A percentile compares a stretch with the other conserved stretches of the same genome.
These are phyloP conservation scores for Avena insularis DNA, from an alignment of 176 grass and related monocot genomes.

Conservation along the genomic window DNA sequence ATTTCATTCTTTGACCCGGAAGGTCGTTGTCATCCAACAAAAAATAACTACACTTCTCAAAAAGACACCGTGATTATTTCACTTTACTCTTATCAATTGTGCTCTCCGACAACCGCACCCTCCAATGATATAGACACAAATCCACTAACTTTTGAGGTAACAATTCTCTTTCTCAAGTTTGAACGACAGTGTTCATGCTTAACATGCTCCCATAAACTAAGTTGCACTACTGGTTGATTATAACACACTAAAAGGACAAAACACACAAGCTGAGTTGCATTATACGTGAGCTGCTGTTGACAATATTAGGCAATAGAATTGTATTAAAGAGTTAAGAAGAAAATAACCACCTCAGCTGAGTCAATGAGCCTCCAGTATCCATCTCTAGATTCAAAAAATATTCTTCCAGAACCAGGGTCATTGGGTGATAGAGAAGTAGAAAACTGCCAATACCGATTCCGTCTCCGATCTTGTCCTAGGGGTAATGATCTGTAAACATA, in stretches of 20 bases:
- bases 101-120: too few species aligned
- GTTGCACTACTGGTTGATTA: slow-evolving; percentile 3
- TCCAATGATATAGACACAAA: not conserved
- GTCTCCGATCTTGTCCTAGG: slow-evolving; percentile 95
- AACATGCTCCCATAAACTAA: slow-evolving; percentile 6
- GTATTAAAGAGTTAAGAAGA: slow-evolving; percentile 18
- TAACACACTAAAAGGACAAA: slow-evolving; percentile 24
- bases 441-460: slow-evolving; percentile 94
- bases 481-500: slow-evolving; percentile 87
- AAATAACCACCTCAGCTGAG: slow-evolving; percentile 77
- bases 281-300: not conserved
- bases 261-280: not conserved
- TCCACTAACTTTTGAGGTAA: not conserved
- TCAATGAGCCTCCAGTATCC: slow-evolving; percentile 87
- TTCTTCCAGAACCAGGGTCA: slow-evolving; percentile 92
- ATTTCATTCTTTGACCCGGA: too few species aligned
- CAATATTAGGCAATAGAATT: slow-evolving; percentile 4
- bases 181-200: not conserved
- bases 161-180: slow-evolving; percentile 4
- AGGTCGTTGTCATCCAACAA: slow-evolving; percentile 17
- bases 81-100: slow-evolving; percentile 3
- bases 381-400: slow-evolving; percentile 92
- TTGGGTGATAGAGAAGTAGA: slow-evolving; percentile 76
- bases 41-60: not conserved
- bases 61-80: not conserved